Evolutionary conservation across 2,329 filamentous ascomycete genomes (phyloP).

Genomic region (Colletotrichum liaoningense): DNA sequence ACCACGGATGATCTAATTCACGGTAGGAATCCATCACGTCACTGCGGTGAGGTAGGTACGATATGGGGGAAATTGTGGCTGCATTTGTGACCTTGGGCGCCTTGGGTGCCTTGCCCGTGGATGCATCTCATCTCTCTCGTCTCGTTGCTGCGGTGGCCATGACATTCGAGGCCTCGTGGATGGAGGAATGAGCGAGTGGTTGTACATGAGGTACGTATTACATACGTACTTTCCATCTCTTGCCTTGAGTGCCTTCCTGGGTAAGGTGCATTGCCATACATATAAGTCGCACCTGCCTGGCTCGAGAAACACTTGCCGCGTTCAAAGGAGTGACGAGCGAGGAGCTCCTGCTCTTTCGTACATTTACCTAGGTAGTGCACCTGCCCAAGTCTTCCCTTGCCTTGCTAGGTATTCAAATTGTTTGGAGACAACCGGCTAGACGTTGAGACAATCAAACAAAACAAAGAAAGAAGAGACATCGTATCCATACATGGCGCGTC

Average conservation of each 20-base stretch:
- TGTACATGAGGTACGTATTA: not conserved
- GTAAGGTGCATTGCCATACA: not conserved
- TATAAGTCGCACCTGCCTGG: not conserved
- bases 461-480: not conserved
- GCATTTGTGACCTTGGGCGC: slow-evolving; percentile 7
- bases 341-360: not conserved
- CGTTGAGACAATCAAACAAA: not conserved
- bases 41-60: slow-evolving; percentile 14
- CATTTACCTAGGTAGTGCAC: not conserved
- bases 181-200: not conserved
- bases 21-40: slow-evolving; percentile 39
- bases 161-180: not conserved
- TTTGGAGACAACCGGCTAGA: not conserved
- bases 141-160: not conserved
- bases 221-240: not conserved
- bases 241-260: not conserved
- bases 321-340: not conserved
- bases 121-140: not conserved
- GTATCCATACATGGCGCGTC: not conserved
- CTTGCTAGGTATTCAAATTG: not conserved
- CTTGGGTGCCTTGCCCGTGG: not conserved
- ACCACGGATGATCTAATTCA: slow-evolving; percentile 16
- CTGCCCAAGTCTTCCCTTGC: not conserved
- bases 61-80: slow-evolving; percentile 34
- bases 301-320: no score